Evolutionary conservation across 495 filamentous ascomycete genomes (phyloP).

Genomic region (Glonium stellatum): DNA sequence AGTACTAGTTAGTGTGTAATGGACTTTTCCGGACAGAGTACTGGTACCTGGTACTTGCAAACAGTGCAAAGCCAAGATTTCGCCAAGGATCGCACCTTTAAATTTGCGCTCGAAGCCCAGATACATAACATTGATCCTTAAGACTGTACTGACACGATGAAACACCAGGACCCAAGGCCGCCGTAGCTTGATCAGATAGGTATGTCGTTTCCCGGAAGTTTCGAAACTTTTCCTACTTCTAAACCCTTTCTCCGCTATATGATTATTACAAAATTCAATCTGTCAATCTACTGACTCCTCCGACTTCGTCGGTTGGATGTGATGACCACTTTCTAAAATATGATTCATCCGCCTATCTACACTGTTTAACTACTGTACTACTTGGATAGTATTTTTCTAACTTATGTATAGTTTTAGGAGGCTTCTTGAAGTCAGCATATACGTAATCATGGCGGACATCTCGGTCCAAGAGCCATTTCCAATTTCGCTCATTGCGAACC

Average conservation of each 20-base stretch:
- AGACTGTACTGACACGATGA: too few species aligned
- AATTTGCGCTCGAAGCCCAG: too few species aligned
- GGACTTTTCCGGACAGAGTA: too few species aligned
- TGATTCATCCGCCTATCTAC: conserved; percentile 17
- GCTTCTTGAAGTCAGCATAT: background rate
- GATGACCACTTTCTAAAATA: conserved; percentile 34
- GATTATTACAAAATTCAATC: conserved; percentile 69
- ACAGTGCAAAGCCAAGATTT: too few species aligned
- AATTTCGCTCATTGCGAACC: conserved; percentile 72
- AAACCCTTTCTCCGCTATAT: conserved; percentile 40
- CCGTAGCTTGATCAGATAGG: too few species aligned
- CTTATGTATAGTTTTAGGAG: background rate
- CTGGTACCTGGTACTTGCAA: too few species aligned
- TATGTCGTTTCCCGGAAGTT: too few species aligned
- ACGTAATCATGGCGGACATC: conserved; percentile 24
- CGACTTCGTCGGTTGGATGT: conserved; percentile 17
- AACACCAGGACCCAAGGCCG: too few species aligned
- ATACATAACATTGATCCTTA: too few species aligned
- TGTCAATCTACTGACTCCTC: conserved; percentile 79
- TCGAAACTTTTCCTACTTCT: background rate
- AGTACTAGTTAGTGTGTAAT: background rate
- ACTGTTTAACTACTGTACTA: background rate
- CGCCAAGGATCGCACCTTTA: too few species aligned
- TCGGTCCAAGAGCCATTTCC: conserved; percentile 50
- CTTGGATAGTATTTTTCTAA: background rate